These are phyloP conservation scores for Osmanthus fragrans DNA, from an alignment of 257 asterid genomes.

Conservation along the genomic window DNA sequence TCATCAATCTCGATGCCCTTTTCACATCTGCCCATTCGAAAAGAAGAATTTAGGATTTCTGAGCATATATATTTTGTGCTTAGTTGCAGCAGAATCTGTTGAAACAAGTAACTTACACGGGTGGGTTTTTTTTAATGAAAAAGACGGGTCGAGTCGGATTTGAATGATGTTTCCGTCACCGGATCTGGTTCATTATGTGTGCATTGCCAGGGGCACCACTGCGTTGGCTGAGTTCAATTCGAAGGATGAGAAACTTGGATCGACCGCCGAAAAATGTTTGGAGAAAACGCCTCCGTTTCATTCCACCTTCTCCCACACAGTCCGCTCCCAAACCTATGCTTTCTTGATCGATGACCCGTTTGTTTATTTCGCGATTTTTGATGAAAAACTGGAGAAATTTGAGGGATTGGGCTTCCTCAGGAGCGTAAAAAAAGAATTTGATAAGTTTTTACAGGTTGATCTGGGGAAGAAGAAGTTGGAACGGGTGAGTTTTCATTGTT, in stretches of 20 bases:
- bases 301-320: slow-evolving; percentile 71
- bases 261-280: slow-evolving; percentile 70
- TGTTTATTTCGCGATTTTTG: slow-evolving; percentile 42
- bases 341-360: slow-evolving; percentile 57
- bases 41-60: neutral
- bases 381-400: slow-evolving; percentile 35
- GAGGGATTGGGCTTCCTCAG: slow-evolving; percentile 38
- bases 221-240: slow-evolving; percentile 82
- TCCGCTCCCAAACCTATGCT: slow-evolving; percentile 60
- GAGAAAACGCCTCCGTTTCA: slow-evolving; percentile 68
- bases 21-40: neutral
- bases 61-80: neutral
- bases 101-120: neutral
- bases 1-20: neutral
- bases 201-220: slow-evolving; percentile 65
- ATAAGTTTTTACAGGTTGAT: slow-evolving; percentile 18
- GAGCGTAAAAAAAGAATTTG: slow-evolving; percentile 35
- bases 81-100: neutral
- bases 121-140: neutral
- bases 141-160: slow-evolving; percentile 11
- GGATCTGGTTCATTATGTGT: slow-evolving; percentile 61
- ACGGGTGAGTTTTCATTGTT: slow-evolving; percentile 38
- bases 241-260: slow-evolving; percentile 68
- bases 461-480: slow-evolving; percentile 38
- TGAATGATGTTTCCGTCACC: slow-evolving; percentile 57